Conservation (phyloP, 2,329 filamentous ascomycete genomes). For the Ceratocystis cubensis region DNA sequence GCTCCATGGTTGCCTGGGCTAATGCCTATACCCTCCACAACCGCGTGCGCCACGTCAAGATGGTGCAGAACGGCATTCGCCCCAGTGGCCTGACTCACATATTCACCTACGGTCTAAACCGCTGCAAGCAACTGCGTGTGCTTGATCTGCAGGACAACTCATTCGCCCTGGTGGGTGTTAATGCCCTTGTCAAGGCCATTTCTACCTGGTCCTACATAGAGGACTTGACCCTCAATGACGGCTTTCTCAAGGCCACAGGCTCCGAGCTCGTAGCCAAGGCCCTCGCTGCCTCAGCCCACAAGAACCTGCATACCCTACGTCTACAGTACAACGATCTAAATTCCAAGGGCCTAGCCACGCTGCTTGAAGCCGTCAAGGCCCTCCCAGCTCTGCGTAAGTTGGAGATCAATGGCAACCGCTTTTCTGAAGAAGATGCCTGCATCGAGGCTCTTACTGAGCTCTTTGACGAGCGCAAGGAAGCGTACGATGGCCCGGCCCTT, state of each 20-base stretch:
- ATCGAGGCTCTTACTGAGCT: conserved; percentile 57
- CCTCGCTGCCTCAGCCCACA: conserved; percentile 62
- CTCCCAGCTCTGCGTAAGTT: conserved; percentile 71
- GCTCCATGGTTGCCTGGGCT: conserved; percentile 92
- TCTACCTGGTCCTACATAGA: conserved; percentile 60
- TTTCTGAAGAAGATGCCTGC: conserved; percentile 68
- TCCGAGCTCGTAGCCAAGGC: conserved; percentile 60
- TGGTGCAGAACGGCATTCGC: conserved; percentile 96
- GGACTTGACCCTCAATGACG: conserved; percentile 84
- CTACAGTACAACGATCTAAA: conserved; percentile 95
- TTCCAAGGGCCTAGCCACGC: conserved; percentile 54
- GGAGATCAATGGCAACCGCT: conserved; percentile 94
- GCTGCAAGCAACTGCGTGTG: conserved; percentile 55
- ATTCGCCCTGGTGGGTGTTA: conserved; percentile 71
- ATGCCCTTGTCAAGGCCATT: conserved; percentile 62
- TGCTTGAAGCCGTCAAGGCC: conserved; percentile 55
- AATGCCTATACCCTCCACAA: conserved; percentile 72
- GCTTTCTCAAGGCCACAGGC: conserved; percentile 66
- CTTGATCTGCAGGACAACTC: conserved; percentile 97
- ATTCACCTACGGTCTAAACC: conserved; percentile 62
- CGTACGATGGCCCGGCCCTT: conserved; percentile 50
- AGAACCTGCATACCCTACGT: conserved; percentile 65
- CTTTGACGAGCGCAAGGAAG: conserved; percentile 66
- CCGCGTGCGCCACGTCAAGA: conserved; percentile 75
- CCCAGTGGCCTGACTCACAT: conserved; percentile 81